Evolutionary conservation across 2,329 filamentous ascomycete species (phyloP).

Genomic region (Botrytis tulipae): DNA sequence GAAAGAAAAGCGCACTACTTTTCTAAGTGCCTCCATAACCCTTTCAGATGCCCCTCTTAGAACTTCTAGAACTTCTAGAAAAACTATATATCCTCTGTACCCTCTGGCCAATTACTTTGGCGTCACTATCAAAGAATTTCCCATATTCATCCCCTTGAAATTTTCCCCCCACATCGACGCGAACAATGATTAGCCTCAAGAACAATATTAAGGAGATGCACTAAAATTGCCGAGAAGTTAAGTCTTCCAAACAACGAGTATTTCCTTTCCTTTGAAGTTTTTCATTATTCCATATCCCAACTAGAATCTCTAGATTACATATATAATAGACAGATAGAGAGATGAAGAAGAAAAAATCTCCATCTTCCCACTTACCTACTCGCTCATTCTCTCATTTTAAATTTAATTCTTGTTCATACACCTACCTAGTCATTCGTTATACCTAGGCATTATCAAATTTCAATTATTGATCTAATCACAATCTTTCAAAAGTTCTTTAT

Average conservation of each 20-base stretch:
- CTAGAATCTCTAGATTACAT: neutral
- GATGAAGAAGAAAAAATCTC: neutral
- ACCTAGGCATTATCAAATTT: neutral
- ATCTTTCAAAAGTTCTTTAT: too few species aligned
- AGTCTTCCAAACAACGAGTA: neutral
- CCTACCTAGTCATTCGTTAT: neutral
- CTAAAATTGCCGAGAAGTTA: neutral
- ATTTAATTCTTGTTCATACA: neutral
- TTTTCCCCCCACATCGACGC: too few species aligned
- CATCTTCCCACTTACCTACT: neutral
- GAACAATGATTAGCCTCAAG: neutral
- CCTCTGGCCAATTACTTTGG: neutral
- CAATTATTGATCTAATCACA: neutral
- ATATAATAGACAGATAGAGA: neutral
- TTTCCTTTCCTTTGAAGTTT: neutral
- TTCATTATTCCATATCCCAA: neutral
- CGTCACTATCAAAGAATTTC: neutral
- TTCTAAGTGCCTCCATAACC: neutral
- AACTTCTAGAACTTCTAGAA: neutral
- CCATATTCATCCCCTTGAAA: neutral
- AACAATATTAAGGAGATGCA: constrained; percentile 3
- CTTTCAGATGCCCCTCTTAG: neutral
- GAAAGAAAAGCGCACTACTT: neutral
- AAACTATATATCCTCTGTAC: neutral
- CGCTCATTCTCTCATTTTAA: neutral